phyloP scores from a whole-genome alignment of 176 grass and related monocot genomes.

The Rhynchospora tenuis region DNA sequence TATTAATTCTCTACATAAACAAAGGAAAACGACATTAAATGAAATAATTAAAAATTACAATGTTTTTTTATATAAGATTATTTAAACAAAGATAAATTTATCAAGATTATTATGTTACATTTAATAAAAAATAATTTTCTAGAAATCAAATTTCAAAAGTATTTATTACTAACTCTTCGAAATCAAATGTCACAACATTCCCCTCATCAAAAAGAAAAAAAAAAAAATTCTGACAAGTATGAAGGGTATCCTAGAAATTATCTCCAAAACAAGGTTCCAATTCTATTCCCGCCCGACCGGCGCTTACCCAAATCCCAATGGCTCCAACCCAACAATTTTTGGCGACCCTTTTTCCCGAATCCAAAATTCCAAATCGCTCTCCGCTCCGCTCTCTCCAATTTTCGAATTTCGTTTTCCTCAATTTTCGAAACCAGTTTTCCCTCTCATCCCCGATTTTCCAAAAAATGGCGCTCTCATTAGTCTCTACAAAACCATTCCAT shows the following conservation, averaged over 20 bases:
- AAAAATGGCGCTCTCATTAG: slow-evolving; percentile 45
- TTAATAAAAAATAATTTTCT: too few species aligned
- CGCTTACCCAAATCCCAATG: not conserved
- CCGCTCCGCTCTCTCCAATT: not conserved
- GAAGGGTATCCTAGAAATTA: not conserved
- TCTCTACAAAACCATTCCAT: slow-evolving; percentile 18
- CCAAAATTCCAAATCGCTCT: not conserved
- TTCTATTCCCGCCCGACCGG: not conserved
- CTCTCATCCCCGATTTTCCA: not conserved
- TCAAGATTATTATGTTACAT: too few species aligned
- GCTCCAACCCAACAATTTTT: slow-evolving; percentile 9
- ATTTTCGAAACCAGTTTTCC: slow-evolving; percentile 12
- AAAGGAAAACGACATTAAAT: too few species aligned
- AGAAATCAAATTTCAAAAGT: too few species aligned
- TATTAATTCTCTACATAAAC: too few species aligned
- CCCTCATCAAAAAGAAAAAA: not conserved
- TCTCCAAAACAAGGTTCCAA: not conserved
- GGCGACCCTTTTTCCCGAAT: not conserved
- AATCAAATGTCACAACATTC: not conserved
- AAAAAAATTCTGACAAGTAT: not conserved
- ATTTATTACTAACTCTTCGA: too few species aligned
- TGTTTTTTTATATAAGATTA: too few species aligned
- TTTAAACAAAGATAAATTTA: too few species aligned
- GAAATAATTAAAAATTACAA: too few species aligned
- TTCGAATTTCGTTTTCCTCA: not conserved